Evolutionary conservation across 2,329 filamentous ascomycete species (phyloP).

Genomic region (Cucurbitaria berberidis): DNA sequence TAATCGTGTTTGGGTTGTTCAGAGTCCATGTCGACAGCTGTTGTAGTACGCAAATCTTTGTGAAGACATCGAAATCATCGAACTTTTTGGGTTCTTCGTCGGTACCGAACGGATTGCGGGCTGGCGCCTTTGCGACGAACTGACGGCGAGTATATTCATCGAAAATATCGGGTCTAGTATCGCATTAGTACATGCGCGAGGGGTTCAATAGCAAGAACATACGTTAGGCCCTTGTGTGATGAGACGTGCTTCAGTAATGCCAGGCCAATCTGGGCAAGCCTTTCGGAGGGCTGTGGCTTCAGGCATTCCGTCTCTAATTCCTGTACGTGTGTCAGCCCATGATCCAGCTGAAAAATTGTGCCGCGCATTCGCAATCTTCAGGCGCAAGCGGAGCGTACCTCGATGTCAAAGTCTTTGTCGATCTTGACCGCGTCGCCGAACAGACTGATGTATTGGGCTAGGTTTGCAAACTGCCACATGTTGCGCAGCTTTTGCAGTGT

Average conservation of each 20-base stretch:
- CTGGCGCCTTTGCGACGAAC: slow-evolving; percentile 79
- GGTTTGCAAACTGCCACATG: slow-evolving; percentile 94
- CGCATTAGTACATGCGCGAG: slow-evolving; percentile 16
- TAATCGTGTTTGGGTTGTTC: slow-evolving; percentile 82
- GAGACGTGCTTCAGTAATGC: slow-evolving; percentile 91
- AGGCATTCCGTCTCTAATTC: slow-evolving; percentile 88
- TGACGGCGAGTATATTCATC: slow-evolving; percentile 93
- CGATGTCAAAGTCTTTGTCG: slow-evolving; percentile 84
- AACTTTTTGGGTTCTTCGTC: slow-evolving; percentile 77
- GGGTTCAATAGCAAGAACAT: slow-evolving; percentile 50
- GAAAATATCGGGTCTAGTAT: slow-evolving; percentile 77
- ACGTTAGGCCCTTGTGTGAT: slow-evolving; percentile 91
- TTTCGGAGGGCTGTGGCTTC: slow-evolving; percentile 72
- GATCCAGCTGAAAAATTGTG: slow-evolving; percentile 2
- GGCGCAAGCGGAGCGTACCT: slow-evolving; percentile 64
- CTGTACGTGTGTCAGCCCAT: slow-evolving; percentile 58
- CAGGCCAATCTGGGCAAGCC: slow-evolving; percentile 81
- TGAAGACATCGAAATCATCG: slow-evolving; percentile 78
- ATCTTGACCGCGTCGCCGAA: slow-evolving; percentile 92
- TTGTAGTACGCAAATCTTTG: slow-evolving; percentile 82
- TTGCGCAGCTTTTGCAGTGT: slow-evolving; percentile 74
- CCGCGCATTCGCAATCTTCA: slow-evolving; percentile 19
- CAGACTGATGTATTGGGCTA: slow-evolving; percentile 91
- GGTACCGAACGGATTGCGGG: slow-evolving; percentile 82
- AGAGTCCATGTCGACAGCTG: slow-evolving; percentile 90